Base-by-base conservation (phyloP, 2,329 filamentous ascomycete genomes). In the Thielaviopsis punctulata region DNA sequence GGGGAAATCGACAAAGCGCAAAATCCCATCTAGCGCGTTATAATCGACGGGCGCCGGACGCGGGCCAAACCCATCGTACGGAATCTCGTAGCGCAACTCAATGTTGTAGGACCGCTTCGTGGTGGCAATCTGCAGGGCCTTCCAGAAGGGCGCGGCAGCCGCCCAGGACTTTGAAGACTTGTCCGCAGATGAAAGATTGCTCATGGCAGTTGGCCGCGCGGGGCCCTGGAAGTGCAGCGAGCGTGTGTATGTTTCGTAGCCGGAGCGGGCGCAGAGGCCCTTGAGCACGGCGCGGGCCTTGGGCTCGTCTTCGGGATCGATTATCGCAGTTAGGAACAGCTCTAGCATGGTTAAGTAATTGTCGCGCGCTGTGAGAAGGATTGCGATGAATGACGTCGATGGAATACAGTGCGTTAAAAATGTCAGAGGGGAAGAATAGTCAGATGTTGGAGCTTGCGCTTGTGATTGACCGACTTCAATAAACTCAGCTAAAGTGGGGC, bases 1-100 rank as follows among this genome's bases (percentile, higher is more conserved):
- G 1, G 79, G 78, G 45, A 80, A 68, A 57, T 81, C 78, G 5
- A 67, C 72, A 75, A 76, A 82, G 45, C 72, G 66, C 53, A 82
- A 61, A 3, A 72, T 69, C 18, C 74, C 76, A 0, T 65, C 64
- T 0, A 64, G 60, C 5, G 63, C 58, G 55, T 75, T 69, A 41
- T 73, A 66, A 39, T 72, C 66, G 52, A 61, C 58, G 2, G 62
- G 78, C 70, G 55, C 76, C 69, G 45, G 45, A 30, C 33, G 44
- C 19, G 33, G 10, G 12, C 27, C 25, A n/a, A 50, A 49, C 3
- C 62, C 62, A 25, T 75, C 68, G 48, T 66, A 67, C 19, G 67
- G 61, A 1, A 80, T 63, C 51, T 79, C 71, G 58, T 78, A 79
- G 10, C 72, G 68, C n/a, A 69, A 59, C 56, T 77, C 73, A 5